Conservation (phyloP, 2,329 filamentous ascomycete species). For the Penicillium fuscoglaucum region DNA sequence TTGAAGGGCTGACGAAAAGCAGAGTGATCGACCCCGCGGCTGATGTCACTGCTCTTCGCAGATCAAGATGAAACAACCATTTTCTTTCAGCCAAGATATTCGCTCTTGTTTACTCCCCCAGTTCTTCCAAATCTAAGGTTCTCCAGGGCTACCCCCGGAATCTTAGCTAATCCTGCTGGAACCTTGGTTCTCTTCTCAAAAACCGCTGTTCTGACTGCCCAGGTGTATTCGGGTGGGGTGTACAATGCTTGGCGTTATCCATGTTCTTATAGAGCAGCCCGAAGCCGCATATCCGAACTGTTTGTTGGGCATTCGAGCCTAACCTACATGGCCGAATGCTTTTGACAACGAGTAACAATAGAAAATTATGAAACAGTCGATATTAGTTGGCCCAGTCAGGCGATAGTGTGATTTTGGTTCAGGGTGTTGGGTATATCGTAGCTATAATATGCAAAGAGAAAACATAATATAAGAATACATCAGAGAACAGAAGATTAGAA, state of each 20-base stretch:
- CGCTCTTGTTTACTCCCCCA: background rate
- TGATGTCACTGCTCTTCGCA: constrained; percentile 10
- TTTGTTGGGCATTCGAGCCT: background rate
- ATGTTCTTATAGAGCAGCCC: background rate
- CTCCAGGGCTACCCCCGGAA: background rate
- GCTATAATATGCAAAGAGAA: background rate
- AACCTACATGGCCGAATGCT: background rate
- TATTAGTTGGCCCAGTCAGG: background rate
- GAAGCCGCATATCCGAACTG: background rate
- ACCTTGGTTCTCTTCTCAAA: constrained; percentile 5
- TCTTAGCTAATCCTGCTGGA: background rate
- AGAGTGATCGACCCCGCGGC: constrained; percentile 10
- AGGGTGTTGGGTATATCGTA: constrained; percentile 2
- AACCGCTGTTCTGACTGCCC: background rate
- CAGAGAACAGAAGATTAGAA: background rate
- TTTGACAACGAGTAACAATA: background rate
- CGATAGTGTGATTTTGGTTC: background rate
- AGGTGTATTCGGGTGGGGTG: background rate
- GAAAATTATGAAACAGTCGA: background rate
- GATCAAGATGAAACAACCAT: background rate
- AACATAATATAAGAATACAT: background rate
- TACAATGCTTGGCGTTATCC: background rate
- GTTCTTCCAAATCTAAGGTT: background rate
- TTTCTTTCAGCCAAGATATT: background rate
- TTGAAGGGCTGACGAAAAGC: background rate